Percentiles rank a stretch among this genome's conserved stretches.
Evolutionary conservation across 2,329 filamentous ascomycete genomes (phyloP).

Genomic region (Furcasterigmium furcatum): DNA sequence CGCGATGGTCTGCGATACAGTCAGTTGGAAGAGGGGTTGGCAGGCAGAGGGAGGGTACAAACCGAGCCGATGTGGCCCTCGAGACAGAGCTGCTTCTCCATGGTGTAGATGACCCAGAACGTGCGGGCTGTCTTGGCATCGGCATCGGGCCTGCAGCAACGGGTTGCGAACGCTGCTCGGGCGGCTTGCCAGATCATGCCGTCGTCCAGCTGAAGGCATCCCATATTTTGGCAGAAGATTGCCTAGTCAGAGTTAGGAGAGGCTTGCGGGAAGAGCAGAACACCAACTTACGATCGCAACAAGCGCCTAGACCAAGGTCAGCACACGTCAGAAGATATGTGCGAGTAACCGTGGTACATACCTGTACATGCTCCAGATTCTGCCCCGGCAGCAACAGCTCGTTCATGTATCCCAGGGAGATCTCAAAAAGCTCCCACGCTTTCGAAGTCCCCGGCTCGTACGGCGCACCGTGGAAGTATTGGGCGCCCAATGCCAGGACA

Average conservation of each 20-base stretch:
- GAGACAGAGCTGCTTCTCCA: slow-evolving; percentile 32
- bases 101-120: slow-evolving; percentile 35
- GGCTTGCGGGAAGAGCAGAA: too few relatives aligned
- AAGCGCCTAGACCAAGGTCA: slow-evolving; percentile 1
- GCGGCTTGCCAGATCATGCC: slow-evolving; percentile 26
- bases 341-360: too few relatives aligned
- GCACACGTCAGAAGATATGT: too few relatives aligned
- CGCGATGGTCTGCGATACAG: slow-evolving; percentile 21
- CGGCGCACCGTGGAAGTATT: slow-evolving; percentile 20
- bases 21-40: neutral
- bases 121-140: slow-evolving; percentile 16
- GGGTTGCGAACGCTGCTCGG: slow-evolving; percentile 25
- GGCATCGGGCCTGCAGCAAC: slow-evolving; percentile 20
- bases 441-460: slow-evolving; percentile 12
- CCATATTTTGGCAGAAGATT: slow-evolving; percentile 29
- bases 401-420: slow-evolving; percentile 12
- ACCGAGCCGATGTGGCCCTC: slow-evolving; percentile 25
- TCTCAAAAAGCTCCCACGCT: slow-evolving; percentile 16
- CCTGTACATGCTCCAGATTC: slow-evolving; percentile 1
- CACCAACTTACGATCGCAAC: slow-evolving; percentile 1
- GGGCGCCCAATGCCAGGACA: slow-evolving; percentile 26
- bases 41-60: slow-evolving; percentile 7
- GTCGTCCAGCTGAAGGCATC: slow-evolving; percentile 27
- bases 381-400: slow-evolving; percentile 11
- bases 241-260: slow-evolving; percentile 17